A percentile compares a stretch with the other conserved stretches of the same genome.
phyloP scores from a whole-genome alignment of 768 basidiomycete species.

The Sporobolomyces pararoseus region DNA sequence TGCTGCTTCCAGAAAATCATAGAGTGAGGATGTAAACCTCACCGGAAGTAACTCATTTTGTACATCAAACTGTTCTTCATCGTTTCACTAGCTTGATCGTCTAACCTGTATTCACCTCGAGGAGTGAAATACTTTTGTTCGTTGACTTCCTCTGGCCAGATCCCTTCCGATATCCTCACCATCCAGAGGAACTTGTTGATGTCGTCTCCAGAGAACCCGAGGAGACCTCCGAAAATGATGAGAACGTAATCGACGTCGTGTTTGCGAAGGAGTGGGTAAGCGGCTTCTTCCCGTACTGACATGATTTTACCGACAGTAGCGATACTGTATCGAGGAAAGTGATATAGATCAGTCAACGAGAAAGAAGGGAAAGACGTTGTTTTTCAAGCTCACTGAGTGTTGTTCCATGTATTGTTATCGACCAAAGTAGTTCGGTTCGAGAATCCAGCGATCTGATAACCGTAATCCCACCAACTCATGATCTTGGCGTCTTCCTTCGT shows the following conservation, averaged over 20 bases:
- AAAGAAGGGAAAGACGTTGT: constrained; percentile 6
- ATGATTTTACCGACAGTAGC: constrained; percentile 99
- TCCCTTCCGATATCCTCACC: constrained; percentile 50
- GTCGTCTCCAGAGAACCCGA: constrained; percentile 97
- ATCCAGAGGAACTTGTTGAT: constrained; percentile 93
- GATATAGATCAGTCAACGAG: not conserved
- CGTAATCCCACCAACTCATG: constrained; percentile 99
- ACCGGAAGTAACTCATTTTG: constrained; percentile 98
- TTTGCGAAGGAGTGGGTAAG: constrained; percentile 93
- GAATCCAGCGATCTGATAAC: constrained; percentile 99
- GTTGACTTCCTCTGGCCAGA: constrained; percentile 82
- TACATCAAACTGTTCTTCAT: constrained; percentile 99
- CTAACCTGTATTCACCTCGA: constrained; percentile 87
- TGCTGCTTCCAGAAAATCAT: not conserved
- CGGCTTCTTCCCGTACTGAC: constrained; percentile 87
- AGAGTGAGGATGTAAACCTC: constrained; percentile 34
- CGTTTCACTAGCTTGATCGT: constrained; percentile 71
- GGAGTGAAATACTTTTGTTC: constrained; percentile 91
- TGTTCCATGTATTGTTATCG: constrained; percentile 99
- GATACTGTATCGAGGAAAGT: constrained; percentile 53
- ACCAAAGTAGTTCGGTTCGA: constrained; percentile 92
- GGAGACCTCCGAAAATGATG: constrained; percentile 91
- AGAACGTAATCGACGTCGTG: constrained; percentile 98
- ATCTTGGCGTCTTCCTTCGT: constrained; percentile 86
- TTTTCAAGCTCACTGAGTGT: constrained; percentile 65